Base-by-base conservation (phyloP, 768 basidiomycete genomes). In the Chlorophyllum brunneum region DNA sequence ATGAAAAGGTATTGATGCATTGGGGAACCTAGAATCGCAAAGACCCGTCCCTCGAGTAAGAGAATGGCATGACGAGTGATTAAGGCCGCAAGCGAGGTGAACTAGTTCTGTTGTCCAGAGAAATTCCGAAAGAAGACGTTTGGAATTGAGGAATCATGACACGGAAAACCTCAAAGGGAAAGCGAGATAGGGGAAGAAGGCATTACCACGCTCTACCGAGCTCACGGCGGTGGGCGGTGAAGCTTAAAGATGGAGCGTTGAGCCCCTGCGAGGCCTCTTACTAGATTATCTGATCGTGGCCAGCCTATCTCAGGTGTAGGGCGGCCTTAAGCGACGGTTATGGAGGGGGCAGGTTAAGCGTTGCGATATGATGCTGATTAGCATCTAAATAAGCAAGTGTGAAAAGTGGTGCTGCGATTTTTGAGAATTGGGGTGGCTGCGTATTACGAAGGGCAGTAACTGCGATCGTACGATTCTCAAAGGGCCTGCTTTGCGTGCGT, bases 241-340 rank as follows among this genome's bases (percentile, higher is more conserved):
- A 5, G 16, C 7, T 13, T 31, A 6, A 13, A 31, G 13, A 31
- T 7, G 36, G 15, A 9, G 15, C 47, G 9, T 26, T 45, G 27
- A 20, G 34, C 34, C 36, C 47, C 47, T 13, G 18, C 36, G 22
- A 36, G 36, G 37, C 26, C 47, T 48, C 47, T 24, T 13, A 30
- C 9, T 31, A 10, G 48, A 15, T 23, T 29, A 13, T 13, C 22
- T 29, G 9, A 36, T 26, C 15, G 38, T 40, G 48, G 30, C 48
- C 20, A 13, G 29, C 22, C 27, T 48, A 48, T 38, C 11, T 26
- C 38, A 27, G 16, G 34, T n/a, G 36, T 5, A 16, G 13, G 18
- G 18, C 36, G 36, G 36, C 31, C 36, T 15, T 39, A 50, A 40
- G 26, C 48, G 48, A 50, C 48, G 48, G 48, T 20, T 50, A 50